Evolutionary conservation across 228 moss, liverwort and hornwort species (phyloP).

Genomic region (Sphagnum magellanicum): DNA sequence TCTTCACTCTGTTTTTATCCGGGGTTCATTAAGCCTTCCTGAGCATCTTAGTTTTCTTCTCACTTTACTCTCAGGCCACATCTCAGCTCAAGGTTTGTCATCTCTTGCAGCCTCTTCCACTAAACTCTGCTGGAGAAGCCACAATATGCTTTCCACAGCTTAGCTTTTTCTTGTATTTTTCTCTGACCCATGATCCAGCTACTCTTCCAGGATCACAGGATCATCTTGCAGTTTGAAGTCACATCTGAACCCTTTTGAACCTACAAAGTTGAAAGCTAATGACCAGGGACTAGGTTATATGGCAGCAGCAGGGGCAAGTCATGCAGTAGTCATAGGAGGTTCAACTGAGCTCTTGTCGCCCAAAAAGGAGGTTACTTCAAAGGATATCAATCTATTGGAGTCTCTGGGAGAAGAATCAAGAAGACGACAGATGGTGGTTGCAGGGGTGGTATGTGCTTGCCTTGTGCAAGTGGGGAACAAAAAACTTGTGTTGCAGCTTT

Average conservation of each 20-base stretch:
- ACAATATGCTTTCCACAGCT: neutral
- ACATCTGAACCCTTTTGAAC: neutral
- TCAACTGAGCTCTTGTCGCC: slow-evolving; percentile 8
- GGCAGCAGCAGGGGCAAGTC: slow-evolving; percentile 12
- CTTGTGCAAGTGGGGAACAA: slow-evolving; percentile 75
- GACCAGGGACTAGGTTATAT: too few species aligned
- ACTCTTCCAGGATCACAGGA: neutral
- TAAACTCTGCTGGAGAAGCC: slow-evolving; percentile 5
- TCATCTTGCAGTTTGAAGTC: neutral
- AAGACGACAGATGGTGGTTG: slow-evolving; percentile 38
- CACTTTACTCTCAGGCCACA: slow-evolving; percentile 66
- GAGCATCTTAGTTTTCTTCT: slow-evolving; percentile 84
- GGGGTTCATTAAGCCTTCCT: slow-evolving; percentile 55
- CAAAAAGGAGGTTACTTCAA: slow-evolving; percentile 18
- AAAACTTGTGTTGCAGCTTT: slow-evolving; percentile 52
- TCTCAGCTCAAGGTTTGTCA: slow-evolving; percentile 42
- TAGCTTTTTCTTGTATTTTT: neutral
- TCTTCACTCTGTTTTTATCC: slow-evolving; percentile 51
- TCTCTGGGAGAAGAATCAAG: slow-evolving; percentile 19
- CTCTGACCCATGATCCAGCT: neutral
- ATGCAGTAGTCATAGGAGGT: slow-evolving; percentile 9
- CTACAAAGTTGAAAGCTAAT: neutral
- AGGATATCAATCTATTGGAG: slow-evolving; percentile 14
- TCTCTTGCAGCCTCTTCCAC: neutral
- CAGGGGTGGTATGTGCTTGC: slow-evolving; percentile 64